A percentile compares a stretch with the other conserved stretches of the same genome.
Conservation (phyloP, 331 rosid species). For the Rhamnella rubrinervis region DNA sequence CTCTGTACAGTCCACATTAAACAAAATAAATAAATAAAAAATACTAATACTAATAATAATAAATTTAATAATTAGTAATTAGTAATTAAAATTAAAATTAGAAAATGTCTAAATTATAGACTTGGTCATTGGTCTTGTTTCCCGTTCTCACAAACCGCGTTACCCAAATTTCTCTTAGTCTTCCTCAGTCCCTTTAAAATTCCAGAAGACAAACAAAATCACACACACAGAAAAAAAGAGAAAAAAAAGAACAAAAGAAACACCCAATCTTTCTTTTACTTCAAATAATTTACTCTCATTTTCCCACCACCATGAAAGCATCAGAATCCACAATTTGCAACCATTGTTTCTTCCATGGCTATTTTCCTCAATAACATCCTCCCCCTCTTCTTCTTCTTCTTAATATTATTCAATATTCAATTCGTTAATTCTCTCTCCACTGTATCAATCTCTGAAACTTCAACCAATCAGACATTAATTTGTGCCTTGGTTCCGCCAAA, state of each 20-base stretch:
- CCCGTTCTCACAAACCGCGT: not conserved
- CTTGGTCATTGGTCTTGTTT: not conserved
- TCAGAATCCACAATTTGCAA: conserved; percentile 4
- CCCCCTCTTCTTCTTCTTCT: conserved; percentile 3
- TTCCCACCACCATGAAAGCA: conserved; percentile 29
- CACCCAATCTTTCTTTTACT: not conserved
- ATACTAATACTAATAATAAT: too few relatives aligned
- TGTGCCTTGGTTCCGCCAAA: conserved; percentile 44
- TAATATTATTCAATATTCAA: conserved; percentile 23
- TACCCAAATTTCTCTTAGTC: not conserved
- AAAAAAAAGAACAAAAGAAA: not conserved
- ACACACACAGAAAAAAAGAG: too few relatives aligned
- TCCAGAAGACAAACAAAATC: too few relatives aligned
- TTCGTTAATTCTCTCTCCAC: conserved; percentile 49
- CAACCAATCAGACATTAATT: conserved; percentile 44
- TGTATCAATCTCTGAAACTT: conserved; percentile 60
- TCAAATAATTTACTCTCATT: too few relatives aligned
- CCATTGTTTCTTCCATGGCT: conserved; percentile 52
- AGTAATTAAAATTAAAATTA: too few relatives aligned
- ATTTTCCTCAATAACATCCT: conserved; percentile 14
- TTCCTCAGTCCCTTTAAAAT: not conserved
- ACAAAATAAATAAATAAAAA: too few relatives aligned
- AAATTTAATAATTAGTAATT: too few relatives aligned
- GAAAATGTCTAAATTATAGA: not conserved
- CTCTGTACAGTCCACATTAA: too few relatives aligned